A percentile compares a stretch with the other conserved stretches of the same genome.
Evolutionary conservation across 1,284 basidiomycete genomes (phyloP).

Genomic region (Gyrodon tennesseensis): DNA sequence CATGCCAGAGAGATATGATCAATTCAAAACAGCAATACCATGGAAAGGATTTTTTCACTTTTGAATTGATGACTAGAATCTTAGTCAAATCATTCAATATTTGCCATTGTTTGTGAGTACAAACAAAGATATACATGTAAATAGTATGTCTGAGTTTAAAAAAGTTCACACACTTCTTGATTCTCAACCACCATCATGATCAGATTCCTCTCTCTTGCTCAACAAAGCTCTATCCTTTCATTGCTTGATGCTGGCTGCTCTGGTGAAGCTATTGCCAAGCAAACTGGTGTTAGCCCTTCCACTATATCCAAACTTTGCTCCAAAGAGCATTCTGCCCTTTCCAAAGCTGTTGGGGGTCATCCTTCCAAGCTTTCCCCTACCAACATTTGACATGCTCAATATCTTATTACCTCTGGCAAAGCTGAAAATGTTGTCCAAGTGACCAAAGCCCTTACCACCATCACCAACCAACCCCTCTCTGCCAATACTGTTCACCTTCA

Average conservation of each 20-base stretch:
- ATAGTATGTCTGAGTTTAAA: not conserved
- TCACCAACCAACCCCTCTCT: not conserved
- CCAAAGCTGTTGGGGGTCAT: not conserved
- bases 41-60: too few relatives aligned
- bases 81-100: too few relatives aligned
- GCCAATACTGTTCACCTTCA: not conserved
- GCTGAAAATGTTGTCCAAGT: not conserved
- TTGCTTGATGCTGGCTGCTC: slow-evolving; percentile 8
- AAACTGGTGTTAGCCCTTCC: slow-evolving; percentile 1
- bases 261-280: slow-evolving; percentile 3
- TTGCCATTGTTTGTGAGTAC: too few relatives aligned
- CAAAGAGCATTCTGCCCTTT: too few relatives aligned
- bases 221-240: not conserved
- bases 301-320: too few relatives aligned
- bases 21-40: not conserved
- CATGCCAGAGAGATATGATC: too few relatives aligned
- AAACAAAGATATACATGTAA: not conserved
- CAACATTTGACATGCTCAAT: not conserved
- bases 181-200: slow-evolving; percentile 5
- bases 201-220: not conserved
- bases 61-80: too few relatives aligned
- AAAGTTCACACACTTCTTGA: slow-evolving; percentile 4
- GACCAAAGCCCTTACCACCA: not conserved
- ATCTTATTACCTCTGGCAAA: not conserved
- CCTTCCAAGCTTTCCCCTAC: not conserved